Base-by-base conservation (phyloP, 176 grass and related monocot species). In the Guadua angustifolia region DNA sequence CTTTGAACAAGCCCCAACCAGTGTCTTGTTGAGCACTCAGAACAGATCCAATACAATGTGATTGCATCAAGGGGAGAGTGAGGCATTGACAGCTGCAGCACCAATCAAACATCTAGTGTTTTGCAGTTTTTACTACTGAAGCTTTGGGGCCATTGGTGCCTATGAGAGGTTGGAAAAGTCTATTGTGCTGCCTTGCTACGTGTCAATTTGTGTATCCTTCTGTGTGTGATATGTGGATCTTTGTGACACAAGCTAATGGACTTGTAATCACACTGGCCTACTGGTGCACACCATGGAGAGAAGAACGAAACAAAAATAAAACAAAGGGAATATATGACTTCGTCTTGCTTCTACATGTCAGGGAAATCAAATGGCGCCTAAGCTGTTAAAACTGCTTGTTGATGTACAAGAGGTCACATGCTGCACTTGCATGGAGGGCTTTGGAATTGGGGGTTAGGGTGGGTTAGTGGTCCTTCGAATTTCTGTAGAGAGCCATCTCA, bases 21-120 rank as follows among this genome's bases (percentile, higher is more conserved):
- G 7, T 55, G 78, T 50, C 71, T 60, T 81, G 71, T 25, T 55
- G 5, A 77, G 83, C 65, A 82, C 83, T 82, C 16, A 14, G 79
- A 78, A 56, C 79, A 78, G 56, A 78, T 82, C 65, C 71, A 86
- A n/a, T 40, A 21, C 58, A 76, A 8, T 39, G 42, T 78, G 79
- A 46, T 66, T 78, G 57, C 66, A 55, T 78, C 57, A 78, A 38
- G 58, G 58, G 66, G 40, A 45, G 35, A 69, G 12, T 2, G 78
- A 56, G 35, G 39, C 44, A 44, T 52, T 78, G 68, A 50, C 56
- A 36, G 47, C 38, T 50, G 19, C 49, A 70, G 52, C 33, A 52
- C 4, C 62, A 71, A 33, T 63, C 49, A 16, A 57, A 58, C 61
- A 52, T 53, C 33, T 44, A 11, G 19, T 64, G 26, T 74, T 83